A percentile compares a stretch with the other conserved stretches of the same genome.
Conservation (phyloP, 1,284 basidiomycete species). For the Ceratobasidium sp. region DNA sequence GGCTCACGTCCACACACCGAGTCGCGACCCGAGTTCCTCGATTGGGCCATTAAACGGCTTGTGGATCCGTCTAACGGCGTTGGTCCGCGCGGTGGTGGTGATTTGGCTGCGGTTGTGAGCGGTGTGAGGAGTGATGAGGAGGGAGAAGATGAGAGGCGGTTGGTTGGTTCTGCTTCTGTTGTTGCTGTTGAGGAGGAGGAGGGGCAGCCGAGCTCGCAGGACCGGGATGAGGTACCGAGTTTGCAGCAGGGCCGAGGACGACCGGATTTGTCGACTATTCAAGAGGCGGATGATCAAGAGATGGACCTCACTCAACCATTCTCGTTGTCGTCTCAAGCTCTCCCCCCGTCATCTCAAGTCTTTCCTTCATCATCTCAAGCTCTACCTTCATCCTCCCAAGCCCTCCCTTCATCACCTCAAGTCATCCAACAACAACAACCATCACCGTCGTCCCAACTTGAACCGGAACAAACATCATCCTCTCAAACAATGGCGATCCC, state of each 20-base stretch:
- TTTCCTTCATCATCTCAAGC: not conserved
- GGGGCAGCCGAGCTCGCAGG: not conserved
- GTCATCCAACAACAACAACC: no score
- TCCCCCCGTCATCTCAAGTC: not conserved
- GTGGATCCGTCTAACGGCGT: constrained; percentile 26
- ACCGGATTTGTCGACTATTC: not conserved
- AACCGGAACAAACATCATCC: not conserved
- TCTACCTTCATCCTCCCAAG: not conserved
- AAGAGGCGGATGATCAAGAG: constrained; percentile 9
- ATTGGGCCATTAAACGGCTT: constrained; percentile 47
- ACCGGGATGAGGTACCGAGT: not conserved
- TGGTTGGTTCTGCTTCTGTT: not conserved
- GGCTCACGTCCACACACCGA: constrained; percentile 36
- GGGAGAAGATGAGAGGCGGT: constrained; percentile 5
- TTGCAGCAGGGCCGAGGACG: not conserved
- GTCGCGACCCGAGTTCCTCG: constrained; percentile 46
- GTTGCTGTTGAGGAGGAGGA: not conserved
- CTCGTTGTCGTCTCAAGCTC: not conserved
- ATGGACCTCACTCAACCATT: not conserved
- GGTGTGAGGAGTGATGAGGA: constrained; percentile 16
- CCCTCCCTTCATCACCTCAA: not conserved
- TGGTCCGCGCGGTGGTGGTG: not conserved
- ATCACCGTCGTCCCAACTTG: not conserved
- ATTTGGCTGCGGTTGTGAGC: not conserved
- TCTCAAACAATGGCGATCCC: not conserved